Evolutionary conservation across 2,329 filamentous ascomycete genomes (phyloP).

Genomic region (Trichophyton schoenleinii): DNA sequence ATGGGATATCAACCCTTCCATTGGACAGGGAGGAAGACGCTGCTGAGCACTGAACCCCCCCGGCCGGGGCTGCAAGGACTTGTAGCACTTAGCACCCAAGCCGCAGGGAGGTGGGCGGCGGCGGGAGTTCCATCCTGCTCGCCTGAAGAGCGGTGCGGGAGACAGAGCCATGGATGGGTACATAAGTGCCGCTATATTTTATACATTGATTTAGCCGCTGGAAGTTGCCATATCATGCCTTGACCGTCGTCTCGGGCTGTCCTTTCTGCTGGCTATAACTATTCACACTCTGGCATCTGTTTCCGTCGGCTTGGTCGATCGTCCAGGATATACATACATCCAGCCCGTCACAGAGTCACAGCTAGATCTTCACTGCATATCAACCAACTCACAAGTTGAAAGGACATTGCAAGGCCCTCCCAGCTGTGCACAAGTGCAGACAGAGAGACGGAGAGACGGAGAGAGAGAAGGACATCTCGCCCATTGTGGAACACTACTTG

Average conservation of each 20-base stretch:
- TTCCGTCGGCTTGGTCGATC: not conserved
- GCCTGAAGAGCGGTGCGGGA: not conserved
- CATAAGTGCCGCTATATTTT: too few species aligned
- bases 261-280: not conserved
- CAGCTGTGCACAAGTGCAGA: too few species aligned
- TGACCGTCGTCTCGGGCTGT: not conserved
- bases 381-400: too few species aligned
- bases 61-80: not conserved
- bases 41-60: not conserved
- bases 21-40: not conserved
- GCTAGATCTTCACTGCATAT: too few species aligned
- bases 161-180: not conserved
- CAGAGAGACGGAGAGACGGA: too few species aligned
- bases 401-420: too few species aligned
- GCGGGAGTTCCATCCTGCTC: not conserved
- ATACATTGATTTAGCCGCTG: not conserved
- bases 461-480: not conserved
- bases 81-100: not conserved
- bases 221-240: not conserved
- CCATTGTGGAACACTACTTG: not conserved
- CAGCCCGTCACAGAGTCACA: too few species aligned
- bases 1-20: not conserved
- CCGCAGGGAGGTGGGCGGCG: not conserved
- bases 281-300: not conserved
- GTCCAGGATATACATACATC: not conserved